phyloP scores from a whole-genome alignment of 352 stramenopile genomes.

The Phytophthora sojae region DNA sequence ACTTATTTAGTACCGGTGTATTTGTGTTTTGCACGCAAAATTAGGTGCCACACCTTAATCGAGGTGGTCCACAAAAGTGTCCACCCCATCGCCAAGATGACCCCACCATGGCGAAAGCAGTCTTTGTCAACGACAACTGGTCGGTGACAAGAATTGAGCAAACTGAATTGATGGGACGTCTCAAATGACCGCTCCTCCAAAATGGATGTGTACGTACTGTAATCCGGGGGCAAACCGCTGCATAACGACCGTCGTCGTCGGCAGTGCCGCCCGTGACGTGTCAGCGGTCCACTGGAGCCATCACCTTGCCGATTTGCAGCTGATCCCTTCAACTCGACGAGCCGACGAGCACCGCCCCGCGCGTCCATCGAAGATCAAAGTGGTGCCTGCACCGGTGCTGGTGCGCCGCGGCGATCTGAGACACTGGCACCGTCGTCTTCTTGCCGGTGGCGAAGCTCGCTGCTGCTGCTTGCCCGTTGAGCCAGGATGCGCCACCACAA shows the following conservation, averaged over 20 bases:
- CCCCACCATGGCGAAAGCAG: too few species aligned
- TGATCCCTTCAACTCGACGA: conserved; percentile 16
- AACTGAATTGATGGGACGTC: too few species aligned
- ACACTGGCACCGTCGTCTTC: conserved; percentile 1
- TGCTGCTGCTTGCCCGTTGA: not conserved
- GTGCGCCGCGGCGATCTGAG: conserved; percentile 1
- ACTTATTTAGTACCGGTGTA: not conserved
- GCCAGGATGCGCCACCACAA: conserved; percentile 7
- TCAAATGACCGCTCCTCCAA: too few species aligned
- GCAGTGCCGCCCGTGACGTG: conserved; percentile 12
- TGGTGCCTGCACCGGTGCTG: too few species aligned
- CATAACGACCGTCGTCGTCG: not conserved
- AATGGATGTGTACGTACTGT: too few species aligned
- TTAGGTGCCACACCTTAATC: too few species aligned
- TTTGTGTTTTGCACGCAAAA: not conserved
- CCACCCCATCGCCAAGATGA: too few species aligned
- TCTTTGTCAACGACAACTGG: too few species aligned
- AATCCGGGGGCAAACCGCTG: not conserved
- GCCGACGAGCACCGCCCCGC: not conserved
- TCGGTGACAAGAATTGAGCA: too few species aligned
- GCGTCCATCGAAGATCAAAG: too few species aligned
- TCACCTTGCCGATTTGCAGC: conserved; percentile 4
- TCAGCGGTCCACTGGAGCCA: conserved; percentile 14
- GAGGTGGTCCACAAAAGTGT: too few species aligned
- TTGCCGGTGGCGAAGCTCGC: not conserved